Evolutionary conservation across 768 basidiomycete species (phyloP), one percentile per base, ranked within the genome.

Genomic region (Suillus occidentalis): DNA sequence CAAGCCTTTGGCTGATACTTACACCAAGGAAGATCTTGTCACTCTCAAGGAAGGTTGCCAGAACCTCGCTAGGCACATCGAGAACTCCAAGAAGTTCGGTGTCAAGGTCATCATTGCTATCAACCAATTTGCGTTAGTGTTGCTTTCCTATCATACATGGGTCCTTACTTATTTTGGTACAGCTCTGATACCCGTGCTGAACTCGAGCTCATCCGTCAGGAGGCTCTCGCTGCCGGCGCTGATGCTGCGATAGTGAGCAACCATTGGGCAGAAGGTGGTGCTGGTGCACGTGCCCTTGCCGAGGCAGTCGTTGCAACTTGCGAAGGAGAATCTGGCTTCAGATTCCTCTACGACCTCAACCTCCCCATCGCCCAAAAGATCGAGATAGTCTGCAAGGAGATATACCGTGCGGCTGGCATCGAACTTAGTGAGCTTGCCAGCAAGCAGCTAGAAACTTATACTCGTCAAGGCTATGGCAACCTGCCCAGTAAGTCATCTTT

Each of bases 251-350:
- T 99, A 3, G 89, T 97, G 67, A 94, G 92, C 78, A 97, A 91
- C 80, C 97, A 99, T 81, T 99, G 97, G 97, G 97, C 96, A 22
- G 83, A 94, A 71, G 97, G 97, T 71, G 97, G 97, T 55, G 86
- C 87, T 47, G 97, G 97, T 62, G 97, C 97, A 55, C 84, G 88
- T 64, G 88, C 87, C 36, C 87, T 99, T 66, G 97, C 97, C 18
- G 89, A 98, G 72, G 94, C 96, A n/a, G 89, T 98, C 69, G 84
- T 99, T 71, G 80, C 84, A 20, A 88, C 90, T 34, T 98, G 96
- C 78, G 89, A 95, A 73, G 87, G 86, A 66, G 82, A 87, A 64
- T 93, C 94, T 0, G 75, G 84, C 66, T 99, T 99, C 86, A 91
- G 90, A 76, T 96, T 94, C 87, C 87, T 98, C 62, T 99, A 98